These are phyloP conservation scores for Ogataea pilisensis DNA, from an alignment of 805 yeast genomes.

Conservation along the genomic window DNA sequence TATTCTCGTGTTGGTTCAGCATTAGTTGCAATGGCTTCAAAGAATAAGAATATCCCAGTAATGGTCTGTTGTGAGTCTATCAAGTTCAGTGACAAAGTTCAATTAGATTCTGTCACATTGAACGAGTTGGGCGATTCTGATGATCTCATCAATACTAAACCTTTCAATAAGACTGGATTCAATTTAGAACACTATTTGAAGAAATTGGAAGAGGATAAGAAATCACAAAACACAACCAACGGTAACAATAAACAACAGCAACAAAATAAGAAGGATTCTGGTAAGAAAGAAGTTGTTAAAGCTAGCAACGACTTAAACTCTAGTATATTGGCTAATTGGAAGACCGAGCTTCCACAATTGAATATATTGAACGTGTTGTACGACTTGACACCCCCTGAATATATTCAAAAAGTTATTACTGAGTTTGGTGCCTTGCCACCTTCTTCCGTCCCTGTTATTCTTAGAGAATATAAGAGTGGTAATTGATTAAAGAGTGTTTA, in stretches of 20 bases:
- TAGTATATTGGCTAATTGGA: conserved; percentile 59
- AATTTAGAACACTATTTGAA: conserved; percentile 61
- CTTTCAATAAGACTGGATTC: conserved; percentile 55
- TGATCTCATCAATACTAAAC: conserved; percentile 56
- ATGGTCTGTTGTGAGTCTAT: conserved; percentile 93
- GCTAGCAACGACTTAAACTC: conserved; percentile 29
- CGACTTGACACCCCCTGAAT: conserved; percentile 91
- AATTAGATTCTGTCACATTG: conserved; percentile 89
- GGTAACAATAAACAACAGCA: conserved; percentile 27
- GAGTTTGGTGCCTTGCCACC: conserved; percentile 97
- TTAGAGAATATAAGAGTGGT: conserved; percentile 79
- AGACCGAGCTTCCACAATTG: conserved; percentile 47
- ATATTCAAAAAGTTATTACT: conserved; percentile 90
- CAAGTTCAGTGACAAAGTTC: conserved; percentile 93
- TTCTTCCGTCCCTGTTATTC: conserved; percentile 94
- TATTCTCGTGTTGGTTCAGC: conserved; percentile 96
- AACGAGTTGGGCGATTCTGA: conserved; percentile 86
- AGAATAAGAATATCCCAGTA: conserved; percentile 86
- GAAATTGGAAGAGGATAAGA: conserved; percentile 33
- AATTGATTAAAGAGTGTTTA: conserved; percentile 9
- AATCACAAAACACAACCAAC: conserved; percentile 2
- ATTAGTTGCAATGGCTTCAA: conserved; percentile 85
- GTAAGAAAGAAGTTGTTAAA: conserved; percentile 22
- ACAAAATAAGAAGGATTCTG: conserved; percentile 23
- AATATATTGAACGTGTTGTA: conserved; percentile 82